phyloP scores from a whole-genome alignment of 208 protist genomes.

The Trypanosoma mega region DNA sequence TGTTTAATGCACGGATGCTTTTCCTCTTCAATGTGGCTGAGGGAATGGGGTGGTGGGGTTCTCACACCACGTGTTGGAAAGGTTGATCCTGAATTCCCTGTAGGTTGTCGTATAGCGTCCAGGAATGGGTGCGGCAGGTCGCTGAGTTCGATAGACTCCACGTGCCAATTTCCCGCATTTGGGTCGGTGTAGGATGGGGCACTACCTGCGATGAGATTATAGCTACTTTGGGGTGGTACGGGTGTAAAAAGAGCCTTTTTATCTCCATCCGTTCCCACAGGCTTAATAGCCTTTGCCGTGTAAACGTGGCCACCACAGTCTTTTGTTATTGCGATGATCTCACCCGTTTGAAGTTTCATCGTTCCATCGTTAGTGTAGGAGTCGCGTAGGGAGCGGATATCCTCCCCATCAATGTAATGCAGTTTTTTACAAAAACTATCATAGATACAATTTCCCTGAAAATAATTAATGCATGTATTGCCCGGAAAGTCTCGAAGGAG shows the following conservation, averaged over 20 bases:
- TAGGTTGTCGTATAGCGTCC: conserved; percentile 11
- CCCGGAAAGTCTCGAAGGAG: conserved; percentile 57
- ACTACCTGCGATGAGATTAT: conserved; percentile 39
- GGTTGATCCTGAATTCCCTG: neutral
- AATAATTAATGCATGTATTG: conserved; percentile 75
- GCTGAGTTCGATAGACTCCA: neutral
- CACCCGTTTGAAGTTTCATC: conserved; percentile 15
- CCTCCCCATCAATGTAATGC: conserved; percentile 70
- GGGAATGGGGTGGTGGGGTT: neutral
- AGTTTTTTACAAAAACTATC: conserved; percentile 44
- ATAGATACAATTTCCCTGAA: conserved; percentile 64
- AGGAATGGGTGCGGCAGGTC: conserved; percentile 32
- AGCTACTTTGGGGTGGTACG: conserved; percentile 24
- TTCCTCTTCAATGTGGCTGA: neutral
- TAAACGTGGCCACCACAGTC: conserved; percentile 4
- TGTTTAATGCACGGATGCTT: conserved; percentile 75
- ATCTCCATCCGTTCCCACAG: neutral
- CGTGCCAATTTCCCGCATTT: neutral
- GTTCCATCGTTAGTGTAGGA: neutral
- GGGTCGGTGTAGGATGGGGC: conserved; percentile 37
- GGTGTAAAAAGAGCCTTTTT: neutral
- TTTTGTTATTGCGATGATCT: conserved; percentile 3
- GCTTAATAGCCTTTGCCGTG: neutral
- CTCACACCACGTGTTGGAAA: neutral
- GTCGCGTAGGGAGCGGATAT: conserved; percentile 38